Evolutionary conservation across 2,329 filamentous ascomycete genomes (phyloP), one percentile per base, ranked within the genome.

Genomic region (Pezicula neosporulosa): DNA sequence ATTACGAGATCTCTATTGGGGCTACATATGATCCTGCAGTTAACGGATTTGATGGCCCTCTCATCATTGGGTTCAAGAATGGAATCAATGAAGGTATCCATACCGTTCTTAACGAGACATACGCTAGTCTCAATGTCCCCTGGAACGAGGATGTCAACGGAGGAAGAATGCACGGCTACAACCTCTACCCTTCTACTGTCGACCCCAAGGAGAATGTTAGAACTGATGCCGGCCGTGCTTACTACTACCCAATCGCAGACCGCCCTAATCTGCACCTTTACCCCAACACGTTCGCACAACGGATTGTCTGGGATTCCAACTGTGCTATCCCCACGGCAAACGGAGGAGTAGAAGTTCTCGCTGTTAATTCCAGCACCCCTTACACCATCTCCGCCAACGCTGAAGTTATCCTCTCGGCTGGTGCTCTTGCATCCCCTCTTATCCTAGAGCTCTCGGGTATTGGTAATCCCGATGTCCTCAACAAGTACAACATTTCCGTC

Each of bases 191-290:
- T 1, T 62, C 67, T 53, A 75, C 72, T 0, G 48, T 76, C 2
- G 70, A 77, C 44, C 60, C 65, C 4, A 60, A 63, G 9, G 52
- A 53, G 1, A 66, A 74, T 39, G 44, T 68, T n/a, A 67, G 73
- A 3, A 67, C 65, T 52, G 72, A 76, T 48, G 64, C 73, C 2
- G 72, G 70, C 6, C 66, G 68, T 15, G 71, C 74, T 1, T 77
- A 70, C 55, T 70, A 70, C 50, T 71, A 69, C 51, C 69, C 68
- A 0, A 56, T 74, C 4, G 63, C 66, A 19, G 56, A 61, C 15
- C 62, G 72, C 27, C 55, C 58, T 1, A 77, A 77, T 49, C 62
- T 76, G 6, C 63, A 64, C 24, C 33, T 60, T 12, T 57, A 48
- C 44, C 37, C 47, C 6, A 52, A 55, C 33, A 57, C 58, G 4